phyloP scores from a whole-genome alignment of 495 filamentous ascomycete genomes.

The Penicillium odoratum region DNA sequence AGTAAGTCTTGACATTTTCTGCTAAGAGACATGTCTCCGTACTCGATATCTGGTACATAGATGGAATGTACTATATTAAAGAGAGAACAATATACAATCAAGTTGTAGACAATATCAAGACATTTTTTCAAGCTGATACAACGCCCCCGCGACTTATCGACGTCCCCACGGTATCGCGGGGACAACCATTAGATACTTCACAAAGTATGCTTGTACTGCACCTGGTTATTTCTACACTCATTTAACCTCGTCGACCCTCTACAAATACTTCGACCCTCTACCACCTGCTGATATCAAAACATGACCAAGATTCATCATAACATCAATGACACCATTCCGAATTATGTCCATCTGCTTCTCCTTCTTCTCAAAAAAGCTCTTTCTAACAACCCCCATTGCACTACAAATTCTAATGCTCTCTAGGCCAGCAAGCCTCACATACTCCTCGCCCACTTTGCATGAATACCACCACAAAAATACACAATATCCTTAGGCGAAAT shows the following conservation, averaged over 20 bases:
- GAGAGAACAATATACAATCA: too few relatives aligned
- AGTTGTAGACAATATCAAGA: too few relatives aligned
- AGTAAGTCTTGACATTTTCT: too few relatives aligned
- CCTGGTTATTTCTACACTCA: too few relatives aligned
- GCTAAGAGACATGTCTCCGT: too few relatives aligned
- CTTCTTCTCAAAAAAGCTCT: slow-evolving; percentile 7
- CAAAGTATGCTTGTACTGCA: too few relatives aligned
- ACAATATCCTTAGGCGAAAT: slow-evolving; percentile 21
- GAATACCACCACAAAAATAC: slow-evolving; percentile 11
- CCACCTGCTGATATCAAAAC: slow-evolving; percentile 5
- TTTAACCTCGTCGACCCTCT: slow-evolving; percentile 40
- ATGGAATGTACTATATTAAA: too few relatives aligned
- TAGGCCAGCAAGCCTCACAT: slow-evolving; percentile 9
- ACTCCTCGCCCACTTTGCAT: not conserved
- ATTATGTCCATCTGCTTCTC: slow-evolving; percentile 7
- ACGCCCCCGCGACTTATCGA: too few relatives aligned
- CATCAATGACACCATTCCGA: slow-evolving; percentile 5
- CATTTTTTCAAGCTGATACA: too few relatives aligned
- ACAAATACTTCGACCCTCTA: slow-evolving; percentile 8
- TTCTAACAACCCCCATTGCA: slow-evolving; percentile 8
- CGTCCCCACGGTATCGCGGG: too few relatives aligned
- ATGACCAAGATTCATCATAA: not conserved
- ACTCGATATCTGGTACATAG: too few relatives aligned
- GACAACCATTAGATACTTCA: too few relatives aligned
- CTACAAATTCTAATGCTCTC: slow-evolving; percentile 10